Percentiles rank a stretch among this genome's conserved stretches.
These are phyloP conservation scores for Solanum infundibuliforme DNA, from an alignment of 257 asterid species.

Conservation along the genomic window DNA sequence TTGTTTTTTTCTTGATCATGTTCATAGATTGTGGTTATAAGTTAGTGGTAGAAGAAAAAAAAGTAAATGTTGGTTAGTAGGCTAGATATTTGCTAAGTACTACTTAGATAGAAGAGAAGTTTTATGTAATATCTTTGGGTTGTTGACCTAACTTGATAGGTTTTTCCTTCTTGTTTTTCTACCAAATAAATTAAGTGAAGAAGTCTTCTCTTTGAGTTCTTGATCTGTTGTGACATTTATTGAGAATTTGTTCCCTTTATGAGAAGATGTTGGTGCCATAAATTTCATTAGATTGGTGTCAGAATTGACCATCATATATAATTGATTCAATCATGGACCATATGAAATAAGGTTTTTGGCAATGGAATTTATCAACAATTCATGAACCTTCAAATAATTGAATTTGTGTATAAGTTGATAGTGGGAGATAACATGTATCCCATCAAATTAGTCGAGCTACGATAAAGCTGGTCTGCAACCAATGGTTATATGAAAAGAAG, in stretches of 20 bases:
- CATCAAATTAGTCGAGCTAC: not conserved
- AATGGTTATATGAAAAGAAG: not conserved
- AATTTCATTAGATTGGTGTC: not conserved
- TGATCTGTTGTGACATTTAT: not conserved
- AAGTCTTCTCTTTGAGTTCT: slow-evolving; percentile 1
- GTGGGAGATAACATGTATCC: not conserved
- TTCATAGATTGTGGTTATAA: slow-evolving; percentile 27
- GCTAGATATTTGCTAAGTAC: not conserved
- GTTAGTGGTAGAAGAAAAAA: not conserved
- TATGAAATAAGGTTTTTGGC: not conserved
- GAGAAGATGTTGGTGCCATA: not conserved
- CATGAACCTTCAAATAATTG: not conserved
- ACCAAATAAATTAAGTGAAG: slow-evolving; percentile 9
- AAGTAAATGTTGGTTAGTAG: not conserved
- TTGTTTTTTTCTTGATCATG: slow-evolving; percentile 4
- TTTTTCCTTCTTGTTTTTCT: slow-evolving; percentile 4
- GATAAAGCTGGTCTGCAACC: too few species aligned
- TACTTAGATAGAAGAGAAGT: not conserved
- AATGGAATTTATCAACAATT: not conserved
- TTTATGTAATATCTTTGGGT: slow-evolving; percentile 2
- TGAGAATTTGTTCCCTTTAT: not conserved
- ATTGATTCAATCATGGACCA: not conserved
- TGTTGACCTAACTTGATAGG: slow-evolving; percentile 16
- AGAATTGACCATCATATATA: too few species aligned
- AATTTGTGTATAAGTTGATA: not conserved